Conservation (phyloP, 371 early-diverging fungal genomes). For the Rhizopus stolonifer region DNA sequence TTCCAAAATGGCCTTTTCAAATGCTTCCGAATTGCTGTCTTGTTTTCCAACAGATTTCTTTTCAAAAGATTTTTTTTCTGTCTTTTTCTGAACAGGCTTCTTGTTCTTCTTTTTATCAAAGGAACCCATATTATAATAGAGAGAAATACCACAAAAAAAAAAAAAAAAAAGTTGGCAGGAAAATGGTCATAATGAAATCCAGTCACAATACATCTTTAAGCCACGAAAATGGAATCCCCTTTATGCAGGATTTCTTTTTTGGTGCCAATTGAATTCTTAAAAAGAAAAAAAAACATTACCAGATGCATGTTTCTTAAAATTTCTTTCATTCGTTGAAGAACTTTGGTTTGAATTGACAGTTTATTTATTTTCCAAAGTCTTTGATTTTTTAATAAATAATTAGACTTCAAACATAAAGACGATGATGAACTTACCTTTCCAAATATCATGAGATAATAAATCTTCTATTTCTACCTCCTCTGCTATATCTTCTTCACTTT, state of each 20-base stretch:
- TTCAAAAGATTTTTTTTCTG: conserved; percentile 1
- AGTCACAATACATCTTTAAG: conserved; percentile 5
- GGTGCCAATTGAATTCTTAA: too few relatives aligned
- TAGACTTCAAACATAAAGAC: too few relatives aligned
- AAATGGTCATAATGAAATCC: background rate
- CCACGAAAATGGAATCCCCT: too few relatives aligned
- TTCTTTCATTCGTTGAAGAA: too few relatives aligned
- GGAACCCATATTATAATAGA: background rate
- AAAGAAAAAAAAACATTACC: too few relatives aligned
- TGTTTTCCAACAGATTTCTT: conserved; percentile 1
- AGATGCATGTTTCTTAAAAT: too few relatives aligned
- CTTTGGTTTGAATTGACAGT: too few relatives aligned
- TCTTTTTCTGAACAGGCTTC: conserved; percentile 11
- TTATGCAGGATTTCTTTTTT: too few relatives aligned
- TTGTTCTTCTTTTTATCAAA: conserved; percentile 22
- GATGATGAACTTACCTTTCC: conserved; percentile 31
- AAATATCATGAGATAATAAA: conserved; percentile 18
- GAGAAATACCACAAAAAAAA: background rate
- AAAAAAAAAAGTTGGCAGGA: conserved; percentile 5
- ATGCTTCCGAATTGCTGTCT: conserved; percentile 11
- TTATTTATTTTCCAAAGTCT: too few relatives aligned
- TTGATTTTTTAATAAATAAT: too few relatives aligned
- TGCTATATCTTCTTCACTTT: conserved; percentile 3
- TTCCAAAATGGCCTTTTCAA: conserved; percentile 31
- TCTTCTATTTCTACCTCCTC: conserved; percentile 12